Evolutionary conservation across 306 rosid species (phyloP).

Genomic region (Castanea crenata): DNA sequence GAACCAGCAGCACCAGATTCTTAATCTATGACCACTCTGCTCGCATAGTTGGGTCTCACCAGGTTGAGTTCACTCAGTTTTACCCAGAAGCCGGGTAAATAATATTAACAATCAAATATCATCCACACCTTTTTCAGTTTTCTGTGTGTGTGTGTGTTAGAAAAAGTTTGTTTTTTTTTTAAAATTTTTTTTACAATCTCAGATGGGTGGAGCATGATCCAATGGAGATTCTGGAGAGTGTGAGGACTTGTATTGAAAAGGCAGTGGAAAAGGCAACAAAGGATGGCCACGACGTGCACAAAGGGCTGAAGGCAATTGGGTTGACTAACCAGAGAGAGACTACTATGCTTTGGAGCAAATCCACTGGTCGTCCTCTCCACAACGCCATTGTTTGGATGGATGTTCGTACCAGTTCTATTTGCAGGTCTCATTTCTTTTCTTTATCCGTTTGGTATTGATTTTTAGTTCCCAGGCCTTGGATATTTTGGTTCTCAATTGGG

Average conservation of each 20-base stretch:
- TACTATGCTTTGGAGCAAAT: conserved; percentile 88
- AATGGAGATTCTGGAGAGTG: conserved; percentile 80
- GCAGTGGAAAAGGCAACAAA: conserved; percentile 84
- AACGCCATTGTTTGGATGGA: conserved; percentile 98
- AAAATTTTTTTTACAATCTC: background rate
- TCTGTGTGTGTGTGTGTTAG: background rate
- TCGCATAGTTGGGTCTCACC: conserved; percentile 60
- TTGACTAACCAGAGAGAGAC: conserved; percentile 96
- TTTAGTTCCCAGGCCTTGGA: background rate
- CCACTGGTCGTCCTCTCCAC: conserved; percentile 79
- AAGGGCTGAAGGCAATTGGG: conserved; percentile 78
- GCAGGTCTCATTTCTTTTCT: conserved; percentile 47
- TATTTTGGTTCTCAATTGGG: background rate
- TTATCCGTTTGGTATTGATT: background rate
- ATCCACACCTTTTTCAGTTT: background rate
- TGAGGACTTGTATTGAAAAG: conserved; percentile 61
- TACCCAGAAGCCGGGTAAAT: conserved; percentile 79
- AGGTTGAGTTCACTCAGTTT: conserved; percentile 87
- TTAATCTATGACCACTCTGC: conserved; percentile 58
- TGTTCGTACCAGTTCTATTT: conserved; percentile 70
- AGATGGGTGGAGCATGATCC: conserved; percentile 98
- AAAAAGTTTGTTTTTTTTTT: background rate
- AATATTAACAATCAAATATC: background rate
- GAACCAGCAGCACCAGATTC: conserved; percentile 87
- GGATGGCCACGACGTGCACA: conserved; percentile 69